Evolutionary conservation across 176 grass and related monocot species (phyloP).

Genomic region (Oryza brachyantha): DNA sequence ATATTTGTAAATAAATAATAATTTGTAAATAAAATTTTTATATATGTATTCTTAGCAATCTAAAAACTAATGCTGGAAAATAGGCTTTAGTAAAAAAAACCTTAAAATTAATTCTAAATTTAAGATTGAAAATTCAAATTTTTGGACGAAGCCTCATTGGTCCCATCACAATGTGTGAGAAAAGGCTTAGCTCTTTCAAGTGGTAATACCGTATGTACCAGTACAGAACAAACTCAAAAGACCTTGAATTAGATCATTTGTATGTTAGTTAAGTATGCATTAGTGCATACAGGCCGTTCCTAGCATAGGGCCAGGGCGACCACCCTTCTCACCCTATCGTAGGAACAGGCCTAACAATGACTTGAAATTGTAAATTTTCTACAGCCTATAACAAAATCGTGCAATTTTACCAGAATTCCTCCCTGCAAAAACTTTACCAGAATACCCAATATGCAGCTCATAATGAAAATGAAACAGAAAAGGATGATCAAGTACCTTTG

Average conservation of each 20-base stretch:
- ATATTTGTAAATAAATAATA: no score
- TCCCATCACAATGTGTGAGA: neutral
- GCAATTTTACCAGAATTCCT: neutral
- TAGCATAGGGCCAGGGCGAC: no score
- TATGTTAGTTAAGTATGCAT: no score
- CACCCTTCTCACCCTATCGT: no score
- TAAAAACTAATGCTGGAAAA: no score
- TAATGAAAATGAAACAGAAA: neutral
- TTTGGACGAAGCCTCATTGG: neutral
- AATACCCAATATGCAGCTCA: neutral
- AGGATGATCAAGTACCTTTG: neutral
- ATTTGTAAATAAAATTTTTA: no score
- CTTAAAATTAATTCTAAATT: no score
- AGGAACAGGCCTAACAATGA: neutral
- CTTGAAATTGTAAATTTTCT: neutral
- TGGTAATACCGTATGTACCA: neutral
- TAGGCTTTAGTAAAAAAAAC: no score
- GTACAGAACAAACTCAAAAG: neutral
- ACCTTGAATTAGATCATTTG: no score
- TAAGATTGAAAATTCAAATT: no score
- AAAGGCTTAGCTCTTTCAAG: neutral
- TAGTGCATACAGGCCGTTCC: no score
- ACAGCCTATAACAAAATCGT: neutral
- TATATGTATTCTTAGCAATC: no score
- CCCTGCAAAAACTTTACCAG: neutral